Evolutionary conservation across 495 filamentous ascomycete species (phyloP), one percentile per base, ranked within the genome.

Genomic region (Saxophila tyrrhenica): DNA sequence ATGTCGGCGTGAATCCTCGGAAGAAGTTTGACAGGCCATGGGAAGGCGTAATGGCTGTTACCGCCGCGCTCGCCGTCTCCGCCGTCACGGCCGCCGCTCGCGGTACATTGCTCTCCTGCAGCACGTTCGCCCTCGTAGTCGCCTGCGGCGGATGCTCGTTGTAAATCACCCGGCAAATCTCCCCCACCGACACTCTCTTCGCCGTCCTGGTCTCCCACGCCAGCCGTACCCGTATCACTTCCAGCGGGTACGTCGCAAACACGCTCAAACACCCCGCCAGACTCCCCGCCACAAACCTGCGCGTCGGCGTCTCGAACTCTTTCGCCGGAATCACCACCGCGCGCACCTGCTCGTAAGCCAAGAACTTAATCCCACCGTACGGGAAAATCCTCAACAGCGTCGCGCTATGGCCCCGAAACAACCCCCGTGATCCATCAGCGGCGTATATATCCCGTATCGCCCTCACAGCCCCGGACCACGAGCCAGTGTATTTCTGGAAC

Each of bases 361-460:
- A 76, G 69, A 98, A 98, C 61, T 97, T 98, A 70, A 96, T 94
- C 15, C 85, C 89, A 13, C 90, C 92, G 67, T 98, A 98, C 7
- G 92, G 92, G 66, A 96, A 98, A 57, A 98, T 95, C 53, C 94
- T 83, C 47, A 98, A 77, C 3, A 97, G 70, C 0, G 92, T 98
- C 15, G 89, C 92, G 17, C 89, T 95, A 67, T 98, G 94, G 3
- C 92, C 92, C 51, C 91, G 83, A 68, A 84, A 98, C 17, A 98
- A 75, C 1, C 94, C 92, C 17, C 74, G 56, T 2, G 78, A 42
- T 22, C 92, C 92, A 54, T 92, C 85, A 44, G 75, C 68, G 8
- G 67, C 72, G 50, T 89, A 88, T 62, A 98, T 97, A 56, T 89
- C 87, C 53, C 77, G 77, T 60, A 97, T 82, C 9, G 92, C 91